Conservation (phyloP, 1,284 basidiomycete genomes). For the Apiotrichum laibachii region DNA sequence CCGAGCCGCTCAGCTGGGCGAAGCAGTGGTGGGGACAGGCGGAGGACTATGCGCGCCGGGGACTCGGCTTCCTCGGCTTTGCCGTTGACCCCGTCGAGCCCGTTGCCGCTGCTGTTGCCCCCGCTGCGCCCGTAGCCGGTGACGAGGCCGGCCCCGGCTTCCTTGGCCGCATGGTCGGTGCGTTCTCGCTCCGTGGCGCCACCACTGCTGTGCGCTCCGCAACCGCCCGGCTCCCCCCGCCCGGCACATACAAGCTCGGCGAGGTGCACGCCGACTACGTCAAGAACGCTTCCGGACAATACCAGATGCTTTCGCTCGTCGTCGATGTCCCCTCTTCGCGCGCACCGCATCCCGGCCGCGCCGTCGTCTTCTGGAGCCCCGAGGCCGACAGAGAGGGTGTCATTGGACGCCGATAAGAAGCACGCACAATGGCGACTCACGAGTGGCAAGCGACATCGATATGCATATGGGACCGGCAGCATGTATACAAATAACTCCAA, state of each 20-base stretch:
- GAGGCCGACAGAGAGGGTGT: constrained; percentile 47
- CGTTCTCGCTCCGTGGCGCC: constrained; percentile 7
- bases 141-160: constrained; percentile 14
- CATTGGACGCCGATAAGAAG: constrained; percentile 22
- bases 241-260: constrained; percentile 50
- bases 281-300: constrained; percentile 47
- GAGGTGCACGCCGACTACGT: constrained; percentile 51
- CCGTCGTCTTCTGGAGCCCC: constrained; percentile 45
- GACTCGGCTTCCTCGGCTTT: constrained; percentile 10
- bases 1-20: constrained; percentile 29
- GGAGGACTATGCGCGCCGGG: constrained; percentile 4
- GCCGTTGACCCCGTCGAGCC: constrained; percentile 13
- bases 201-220: constrained; percentile 3
- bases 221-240: constrained; percentile 32
- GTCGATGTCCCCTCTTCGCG: constrained; percentile 44
- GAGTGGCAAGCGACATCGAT: neutral
- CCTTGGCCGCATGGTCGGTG: constrained; percentile 6
- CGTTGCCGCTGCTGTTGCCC: neutral
- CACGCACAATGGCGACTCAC: neutral
- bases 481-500: neutral
- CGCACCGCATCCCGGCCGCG: constrained; percentile 41
- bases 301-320: constrained; percentile 43
- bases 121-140: neutral
- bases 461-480: neutral
- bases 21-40: constrained; percentile 12